A percentile compares a stretch with the other conserved stretches of the same genome.
phyloP scores from a whole-genome alignment of 106 monocot species.

The Allium fistulosum region DNA sequence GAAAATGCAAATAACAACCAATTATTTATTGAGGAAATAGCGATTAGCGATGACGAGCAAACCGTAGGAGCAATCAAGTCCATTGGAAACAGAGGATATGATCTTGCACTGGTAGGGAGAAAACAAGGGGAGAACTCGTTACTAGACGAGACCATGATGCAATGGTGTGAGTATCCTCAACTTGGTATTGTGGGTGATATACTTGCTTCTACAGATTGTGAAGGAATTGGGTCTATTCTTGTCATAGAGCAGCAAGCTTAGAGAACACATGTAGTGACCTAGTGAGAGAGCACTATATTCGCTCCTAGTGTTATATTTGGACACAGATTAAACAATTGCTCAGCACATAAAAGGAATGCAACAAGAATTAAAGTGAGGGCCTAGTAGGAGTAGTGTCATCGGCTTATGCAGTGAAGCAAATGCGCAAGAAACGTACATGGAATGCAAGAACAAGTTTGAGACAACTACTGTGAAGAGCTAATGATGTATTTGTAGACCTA shows the following conservation, averaged over 20 bases:
- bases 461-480: too few species aligned
- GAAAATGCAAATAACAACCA: slow-evolving; percentile 11
- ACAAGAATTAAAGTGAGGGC: too few species aligned
- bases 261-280: not conserved
- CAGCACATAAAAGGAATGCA: too few species aligned
- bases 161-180: slow-evolving; percentile 25
- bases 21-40: slow-evolving; percentile 12
- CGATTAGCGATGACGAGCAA: slow-evolving; percentile 16
- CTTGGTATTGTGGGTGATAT: slow-evolving; percentile 29
- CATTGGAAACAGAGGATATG: slow-evolving; percentile 6
- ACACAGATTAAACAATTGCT: too few species aligned
- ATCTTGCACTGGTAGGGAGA: slow-evolving; percentile 26
- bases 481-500: too few species aligned
- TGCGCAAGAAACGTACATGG: too few species aligned
- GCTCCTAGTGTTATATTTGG: too few species aligned
- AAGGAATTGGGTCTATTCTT: not conserved
- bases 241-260: slow-evolving; percentile 16
- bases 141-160: slow-evolving; percentile 9
- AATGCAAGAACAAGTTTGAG: too few species aligned
- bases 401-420: too few species aligned
- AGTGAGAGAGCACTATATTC: too few species aligned
- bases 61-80: slow-evolving; percentile 10
- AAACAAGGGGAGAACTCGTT: not conserved
- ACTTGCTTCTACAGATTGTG: slow-evolving; percentile 17
- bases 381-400: too few species aligned